These are phyloP conservation scores for Megacollybia marginata DNA, from an alignment of 768 basidiomycete genomes.

Conservation along the genomic window DNA sequence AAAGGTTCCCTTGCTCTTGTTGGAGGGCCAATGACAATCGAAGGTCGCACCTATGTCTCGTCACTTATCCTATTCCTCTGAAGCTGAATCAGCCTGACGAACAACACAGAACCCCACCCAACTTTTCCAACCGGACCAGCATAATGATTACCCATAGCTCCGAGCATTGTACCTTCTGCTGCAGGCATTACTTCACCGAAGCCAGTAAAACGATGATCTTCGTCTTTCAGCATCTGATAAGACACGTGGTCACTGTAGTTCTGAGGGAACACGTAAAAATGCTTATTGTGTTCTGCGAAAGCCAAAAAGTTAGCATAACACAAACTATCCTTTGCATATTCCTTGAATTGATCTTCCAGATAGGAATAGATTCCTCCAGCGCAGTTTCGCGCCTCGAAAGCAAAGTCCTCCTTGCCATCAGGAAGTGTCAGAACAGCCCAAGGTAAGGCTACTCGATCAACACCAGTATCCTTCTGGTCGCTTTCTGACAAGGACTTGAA, in stretches of 20 bases:
- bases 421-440: too few species aligned
- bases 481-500: too few species aligned
- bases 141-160: neutral
- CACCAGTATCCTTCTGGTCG: too few species aligned
- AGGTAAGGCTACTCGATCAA: too few species aligned
- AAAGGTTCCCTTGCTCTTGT: too few species aligned
- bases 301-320: neutral
- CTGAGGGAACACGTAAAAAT: neutral
- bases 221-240: neutral
- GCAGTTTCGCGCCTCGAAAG: too few species aligned
- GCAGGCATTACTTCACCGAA: neutral
- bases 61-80: neutral
- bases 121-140: neutral
- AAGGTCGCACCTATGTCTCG: neutral
- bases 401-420: too few species aligned
- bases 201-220: neutral
- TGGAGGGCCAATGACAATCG: neutral
- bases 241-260: neutral
- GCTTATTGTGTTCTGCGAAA: neutral
- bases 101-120: neutral
- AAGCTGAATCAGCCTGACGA: too few species aligned
- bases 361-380: neutral
- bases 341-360: neutral
- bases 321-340: neutral
- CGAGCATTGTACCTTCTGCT: neutral